phyloP scores from a whole-genome alignment of 768 basidiomycete species.

The Boletus huronensis region DNA sequence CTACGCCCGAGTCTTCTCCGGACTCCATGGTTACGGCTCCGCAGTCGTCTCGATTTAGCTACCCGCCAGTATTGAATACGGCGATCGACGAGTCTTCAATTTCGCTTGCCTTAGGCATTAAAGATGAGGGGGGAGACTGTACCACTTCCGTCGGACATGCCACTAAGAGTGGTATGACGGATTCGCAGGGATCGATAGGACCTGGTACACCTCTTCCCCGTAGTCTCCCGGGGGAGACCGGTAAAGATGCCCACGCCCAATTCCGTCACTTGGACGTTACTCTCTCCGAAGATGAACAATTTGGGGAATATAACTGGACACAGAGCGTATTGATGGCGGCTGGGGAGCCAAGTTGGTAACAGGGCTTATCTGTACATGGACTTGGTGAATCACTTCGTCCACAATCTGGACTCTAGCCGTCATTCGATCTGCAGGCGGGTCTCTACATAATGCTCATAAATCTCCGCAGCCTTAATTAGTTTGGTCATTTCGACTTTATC shows the following conservation, averaged over 20 bases:
- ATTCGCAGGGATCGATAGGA: conserved; percentile 22
- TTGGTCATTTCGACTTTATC: conserved; percentile 10
- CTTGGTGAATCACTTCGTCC: conserved; percentile 5
- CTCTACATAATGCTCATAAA: conserved; percentile 14
- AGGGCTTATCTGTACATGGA: conserved; percentile 6
- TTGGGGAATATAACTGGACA: conserved; percentile 64
- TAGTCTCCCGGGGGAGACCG: conserved; percentile 20
- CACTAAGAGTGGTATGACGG: conserved; percentile 6
- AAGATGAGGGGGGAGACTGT: conserved; percentile 27
- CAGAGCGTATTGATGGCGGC: conserved; percentile 71
- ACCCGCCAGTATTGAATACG: conserved; percentile 60
- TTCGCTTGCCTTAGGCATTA: conserved; percentile 30
- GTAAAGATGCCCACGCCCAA: conserved; percentile 21
- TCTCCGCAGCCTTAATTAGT: conserved; percentile 17
- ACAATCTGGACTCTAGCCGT: conserved; percentile 18
- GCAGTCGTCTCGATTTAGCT: conserved; percentile 42
- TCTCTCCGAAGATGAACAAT: conserved; percentile 37
- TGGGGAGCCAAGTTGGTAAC: conserved; percentile 41
- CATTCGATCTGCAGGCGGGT: conserved; percentile 34
- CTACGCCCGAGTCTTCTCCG: conserved; percentile 32
- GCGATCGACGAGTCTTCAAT: conserved; percentile 57
- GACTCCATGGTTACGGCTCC: conserved; percentile 57
- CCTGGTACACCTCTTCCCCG: conserved; percentile 1
- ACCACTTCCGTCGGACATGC: conserved; percentile 10
- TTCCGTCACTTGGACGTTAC: conserved; percentile 27